These are phyloP conservation scores for Nakazawaea sp. DNA, from an alignment of 805 yeast species.

Conservation along the genomic window DNA sequence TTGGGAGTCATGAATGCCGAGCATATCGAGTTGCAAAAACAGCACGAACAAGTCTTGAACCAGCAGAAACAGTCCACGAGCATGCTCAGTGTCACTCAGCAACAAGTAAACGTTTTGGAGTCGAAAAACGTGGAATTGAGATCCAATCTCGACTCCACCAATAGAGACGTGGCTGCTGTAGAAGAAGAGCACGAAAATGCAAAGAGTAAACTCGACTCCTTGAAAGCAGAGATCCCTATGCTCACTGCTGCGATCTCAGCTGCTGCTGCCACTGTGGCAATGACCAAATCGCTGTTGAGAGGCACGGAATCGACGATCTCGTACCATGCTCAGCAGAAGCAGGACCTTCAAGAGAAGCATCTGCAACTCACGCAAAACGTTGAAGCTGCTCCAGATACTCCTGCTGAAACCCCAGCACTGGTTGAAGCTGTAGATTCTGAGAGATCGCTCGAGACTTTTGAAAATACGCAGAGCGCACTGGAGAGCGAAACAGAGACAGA, in stretches of 20 bases:
- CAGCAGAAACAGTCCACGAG: constrained; percentile 60
- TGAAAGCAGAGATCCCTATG: constrained; percentile 23
- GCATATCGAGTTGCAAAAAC: constrained; percentile 49
- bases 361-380: constrained; percentile 4
- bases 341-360: constrained; percentile 10
- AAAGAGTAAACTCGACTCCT: constrained; percentile 25
- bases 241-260: constrained; percentile 22
- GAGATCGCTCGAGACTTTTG: too few species aligned
- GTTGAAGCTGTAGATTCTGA: background rate
- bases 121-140: constrained; percentile 33
- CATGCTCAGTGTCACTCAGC: constrained; percentile 55
- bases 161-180: constrained; percentile 19
- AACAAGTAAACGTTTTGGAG: constrained; percentile 64
- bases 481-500: background rate
- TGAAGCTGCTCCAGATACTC: background rate
- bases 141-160: constrained; percentile 18
- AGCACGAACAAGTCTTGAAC: constrained; percentile 41
- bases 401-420: background rate
- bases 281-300: constrained; percentile 11
- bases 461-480: constrained; percentile 17
- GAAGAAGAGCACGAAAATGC: constrained; percentile 35
- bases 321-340: constrained; percentile 8
- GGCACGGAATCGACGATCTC: constrained; percentile 5
- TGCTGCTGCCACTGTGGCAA: constrained; percentile 16
- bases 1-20: constrained; percentile 64